These are phyloP conservation scores for Penicillium olsonii DNA, from an alignment of 2,329 filamentous ascomycete species.

Conservation along the genomic window DNA sequence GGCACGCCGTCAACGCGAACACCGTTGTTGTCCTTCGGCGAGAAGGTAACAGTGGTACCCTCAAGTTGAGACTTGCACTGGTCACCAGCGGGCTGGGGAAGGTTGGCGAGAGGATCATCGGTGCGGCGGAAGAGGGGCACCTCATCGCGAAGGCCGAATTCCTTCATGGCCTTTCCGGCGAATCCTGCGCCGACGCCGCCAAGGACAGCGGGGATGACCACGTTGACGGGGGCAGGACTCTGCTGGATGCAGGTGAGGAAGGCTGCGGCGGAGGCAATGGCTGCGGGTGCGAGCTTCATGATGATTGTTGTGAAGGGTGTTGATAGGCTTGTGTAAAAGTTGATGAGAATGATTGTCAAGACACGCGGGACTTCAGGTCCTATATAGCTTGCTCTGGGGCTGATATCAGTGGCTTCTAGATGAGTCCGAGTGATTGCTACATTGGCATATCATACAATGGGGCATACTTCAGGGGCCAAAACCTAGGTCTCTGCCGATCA, in stretches of 20 bases:
- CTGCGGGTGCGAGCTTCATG: neutral
- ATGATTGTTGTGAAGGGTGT: neutral
- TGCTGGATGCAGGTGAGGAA: neutral
- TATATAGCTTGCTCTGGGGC: no score
- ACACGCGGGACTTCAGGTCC: no score
- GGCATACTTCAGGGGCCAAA: no score
- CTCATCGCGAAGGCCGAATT: neutral
- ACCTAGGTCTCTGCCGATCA: no score
- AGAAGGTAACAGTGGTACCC: neutral
- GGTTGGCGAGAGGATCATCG: neutral
- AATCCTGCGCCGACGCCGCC: neutral
- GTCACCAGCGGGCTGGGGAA: conserved; percentile 1
- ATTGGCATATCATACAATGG: no score
- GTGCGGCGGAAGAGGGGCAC: neutral
- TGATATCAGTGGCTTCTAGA: no score
- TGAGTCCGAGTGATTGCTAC: no score
- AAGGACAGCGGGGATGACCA: neutral
- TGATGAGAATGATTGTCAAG: no score
- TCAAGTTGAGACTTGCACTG: conserved; percentile 2
- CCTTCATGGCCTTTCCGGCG: neutral
- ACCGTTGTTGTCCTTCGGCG: neutral
- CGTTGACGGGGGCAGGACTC: conserved; percentile 2
- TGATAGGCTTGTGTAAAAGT: no score
- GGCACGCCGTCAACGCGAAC: conserved; percentile 4
- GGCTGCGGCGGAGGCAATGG: neutral